phyloP scores from a whole-genome alignment of 73 alveolate species.

The Tetrahymena borealis region DNA sequence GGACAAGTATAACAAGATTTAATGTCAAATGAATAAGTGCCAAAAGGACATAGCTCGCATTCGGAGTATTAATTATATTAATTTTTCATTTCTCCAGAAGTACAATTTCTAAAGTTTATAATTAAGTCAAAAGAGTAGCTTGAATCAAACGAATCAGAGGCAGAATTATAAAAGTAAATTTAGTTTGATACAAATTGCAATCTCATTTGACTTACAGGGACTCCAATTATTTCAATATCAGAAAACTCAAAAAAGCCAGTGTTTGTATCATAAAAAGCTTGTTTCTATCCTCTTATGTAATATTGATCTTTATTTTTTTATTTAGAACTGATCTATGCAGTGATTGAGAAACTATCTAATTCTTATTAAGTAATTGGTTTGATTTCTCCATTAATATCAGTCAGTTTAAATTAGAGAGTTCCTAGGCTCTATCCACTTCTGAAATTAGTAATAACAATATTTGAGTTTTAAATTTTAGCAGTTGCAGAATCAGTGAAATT shows the following conservation, averaged over 20 bases:
- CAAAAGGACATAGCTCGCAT: slow-evolving; percentile 13
- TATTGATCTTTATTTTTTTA: neutral
- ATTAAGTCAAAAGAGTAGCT: no score
- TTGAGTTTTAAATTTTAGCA: neutral
- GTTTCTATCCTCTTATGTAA: neutral
- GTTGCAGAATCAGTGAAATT: no score
- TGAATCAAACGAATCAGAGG: no score
- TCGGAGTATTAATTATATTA: neutral
- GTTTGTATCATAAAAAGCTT: no score
- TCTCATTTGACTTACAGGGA: no score
- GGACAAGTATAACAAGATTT: slow-evolving; percentile 25
- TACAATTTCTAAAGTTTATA: neutral
- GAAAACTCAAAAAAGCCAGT: no score
- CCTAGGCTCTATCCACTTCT: neutral
- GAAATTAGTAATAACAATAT: neutral
- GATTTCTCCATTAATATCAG: neutral
- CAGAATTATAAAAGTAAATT: no score
- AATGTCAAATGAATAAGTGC: neutral
- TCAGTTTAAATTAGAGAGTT: neutral
- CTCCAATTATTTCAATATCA: no score
- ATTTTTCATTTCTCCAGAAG: neutral
- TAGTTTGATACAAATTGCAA: no score
- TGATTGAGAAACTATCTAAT: neutral
- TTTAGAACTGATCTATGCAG: neutral
- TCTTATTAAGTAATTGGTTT: neutral